These are phyloP conservation scores for Acanthamoeba culbertsoni DNA, from an alignment of 208 protist genomes.

Conservation along the genomic window DNA sequence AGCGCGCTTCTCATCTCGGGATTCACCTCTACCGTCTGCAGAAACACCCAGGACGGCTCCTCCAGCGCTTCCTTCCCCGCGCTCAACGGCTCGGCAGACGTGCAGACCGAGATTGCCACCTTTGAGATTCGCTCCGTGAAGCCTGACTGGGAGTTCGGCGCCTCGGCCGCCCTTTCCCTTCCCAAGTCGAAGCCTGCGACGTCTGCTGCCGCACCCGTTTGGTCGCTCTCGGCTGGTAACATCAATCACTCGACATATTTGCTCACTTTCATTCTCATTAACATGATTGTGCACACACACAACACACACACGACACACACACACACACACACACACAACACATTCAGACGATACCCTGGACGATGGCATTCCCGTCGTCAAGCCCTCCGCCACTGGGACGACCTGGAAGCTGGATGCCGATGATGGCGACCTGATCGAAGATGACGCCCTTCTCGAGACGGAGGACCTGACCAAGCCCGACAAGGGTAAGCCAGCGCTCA, in stretches of 20 bases:
- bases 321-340: not conserved
- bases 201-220: not conserved
- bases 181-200: not conserved
- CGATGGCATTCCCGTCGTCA: not conserved
- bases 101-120: not conserved
- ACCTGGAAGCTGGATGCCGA: not conserved
- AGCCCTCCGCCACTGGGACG: not conserved
- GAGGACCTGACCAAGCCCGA: not conserved
- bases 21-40: not conserved
- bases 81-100: not conserved
- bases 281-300: not conserved
- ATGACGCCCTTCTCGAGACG: not conserved
- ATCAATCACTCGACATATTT: not conserved
- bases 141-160: slow-evolving; percentile 58
- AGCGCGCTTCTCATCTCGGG: not conserved
- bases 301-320: not conserved
- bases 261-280: not conserved
- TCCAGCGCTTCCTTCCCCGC: not conserved
- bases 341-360: not conserved
- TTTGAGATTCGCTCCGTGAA: not conserved
- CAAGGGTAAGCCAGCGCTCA: not conserved
- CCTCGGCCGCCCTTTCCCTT: not conserved
- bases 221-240: not conserved
- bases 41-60: not conserved
- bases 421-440: slow-evolving; percentile 48